These are phyloP conservation scores for Hibiscus tridactylites DNA, from an alignment of 345 rosid genomes.

Conservation along the genomic window DNA sequence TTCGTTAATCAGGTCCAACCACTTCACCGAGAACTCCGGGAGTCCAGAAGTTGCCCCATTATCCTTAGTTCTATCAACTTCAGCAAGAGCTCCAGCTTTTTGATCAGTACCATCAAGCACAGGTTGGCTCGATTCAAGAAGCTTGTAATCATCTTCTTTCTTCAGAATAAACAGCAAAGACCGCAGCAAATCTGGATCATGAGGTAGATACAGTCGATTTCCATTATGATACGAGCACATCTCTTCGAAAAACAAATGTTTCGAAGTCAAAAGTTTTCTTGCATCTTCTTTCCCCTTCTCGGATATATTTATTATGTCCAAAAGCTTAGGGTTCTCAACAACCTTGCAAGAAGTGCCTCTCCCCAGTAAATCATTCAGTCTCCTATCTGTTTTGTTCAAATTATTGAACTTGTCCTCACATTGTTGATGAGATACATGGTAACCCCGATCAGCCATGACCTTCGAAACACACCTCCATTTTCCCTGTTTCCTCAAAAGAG, in stretches of 20 bases:
- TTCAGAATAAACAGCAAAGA: background rate
- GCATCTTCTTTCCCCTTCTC: constrained; percentile 15
- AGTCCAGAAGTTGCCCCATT: background rate
- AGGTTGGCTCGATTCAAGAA: background rate
- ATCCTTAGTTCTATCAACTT: background rate
- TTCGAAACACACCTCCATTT: constrained; percentile 26
- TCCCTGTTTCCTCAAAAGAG: constrained; percentile 18
- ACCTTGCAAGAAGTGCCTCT: constrained; percentile 18
- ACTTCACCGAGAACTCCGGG: background rate
- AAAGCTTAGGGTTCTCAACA: constrained; percentile 21
- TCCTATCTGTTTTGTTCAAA: constrained; percentile 19
- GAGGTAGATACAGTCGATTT: background rate
- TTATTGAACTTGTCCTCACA: constrained; percentile 30
- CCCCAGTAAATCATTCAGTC: constrained; percentile 24
- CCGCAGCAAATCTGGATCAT: background rate
- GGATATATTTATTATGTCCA: constrained; percentile 13
- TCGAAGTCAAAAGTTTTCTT: constrained; percentile 19
- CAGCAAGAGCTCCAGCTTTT: background rate
- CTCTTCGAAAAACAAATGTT: constrained; percentile 22
- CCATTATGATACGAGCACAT: constrained; percentile 3
- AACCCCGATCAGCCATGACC: constrained; percentile 20
- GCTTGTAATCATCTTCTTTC: background rate
- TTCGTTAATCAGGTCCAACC: background rate
- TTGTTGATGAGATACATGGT: constrained; percentile 26
- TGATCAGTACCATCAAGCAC: background rate